Evolutionary conservation across 2,329 filamentous ascomycete species (phyloP), one percentile per base, ranked within the genome.

Genomic region (Aspergillus novofumigatus): DNA sequence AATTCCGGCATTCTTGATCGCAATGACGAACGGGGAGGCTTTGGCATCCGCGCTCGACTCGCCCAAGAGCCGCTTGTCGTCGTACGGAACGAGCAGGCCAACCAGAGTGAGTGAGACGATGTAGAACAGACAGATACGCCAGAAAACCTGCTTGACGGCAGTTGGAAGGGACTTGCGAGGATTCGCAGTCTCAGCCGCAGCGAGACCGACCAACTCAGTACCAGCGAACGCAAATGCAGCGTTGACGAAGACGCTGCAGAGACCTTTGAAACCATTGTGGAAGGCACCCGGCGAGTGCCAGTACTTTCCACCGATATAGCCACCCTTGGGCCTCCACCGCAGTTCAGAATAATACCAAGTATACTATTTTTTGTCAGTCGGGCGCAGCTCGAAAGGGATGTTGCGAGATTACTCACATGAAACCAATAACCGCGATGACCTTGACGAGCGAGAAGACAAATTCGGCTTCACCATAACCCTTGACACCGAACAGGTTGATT

Each of bases 61-160:
- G 10, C 79, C 79, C 1, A 91, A 78, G 0, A 96, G 86, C 3
- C 81, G 79, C 0, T 69, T 55, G 59, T 95, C 84, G 65, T 83
- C 77, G 71, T 89, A 92, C 0, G 88, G 89, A 0, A 97, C 91
- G 2, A 96, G 80, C 0, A 96, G 81, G 26, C 93, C 91, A 56
- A 97, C 86, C 3, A 97, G 78, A 4, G 86, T 85, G 10, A 97
- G 81, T 0, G 90, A 89, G 35, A 95, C 86, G 51, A 97, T 82
- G 76, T 96, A 97, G 78, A 97, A 97, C 56, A 95, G 81, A 3
- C 86, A 86, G 69, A 96, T 96, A 67, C 92, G 88, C 92, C 92
- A 97, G 74, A 96, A 96, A 23, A 96, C 91, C 72, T 96, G 92
- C 77, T 95, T 96, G 67, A 95, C 86, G 11, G 92, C 92, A 0